These are phyloP conservation scores for Apiospora koreana DNA, from an alignment of 2,329 filamentous ascomycete species.

Conservation along the genomic window DNA sequence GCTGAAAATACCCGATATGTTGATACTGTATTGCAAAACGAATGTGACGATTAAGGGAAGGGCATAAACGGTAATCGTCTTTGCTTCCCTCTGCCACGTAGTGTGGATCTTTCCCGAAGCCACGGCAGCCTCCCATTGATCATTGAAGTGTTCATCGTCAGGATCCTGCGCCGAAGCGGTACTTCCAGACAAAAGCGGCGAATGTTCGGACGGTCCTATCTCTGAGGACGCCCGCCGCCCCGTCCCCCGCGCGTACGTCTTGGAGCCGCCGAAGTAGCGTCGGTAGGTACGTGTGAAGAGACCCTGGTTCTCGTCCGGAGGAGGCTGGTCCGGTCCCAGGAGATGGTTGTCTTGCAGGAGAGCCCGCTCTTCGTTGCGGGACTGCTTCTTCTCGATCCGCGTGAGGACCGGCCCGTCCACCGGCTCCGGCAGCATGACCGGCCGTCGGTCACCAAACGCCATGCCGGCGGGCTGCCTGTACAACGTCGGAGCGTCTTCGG, in stretches of 20 bases:
- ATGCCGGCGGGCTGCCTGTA: slow-evolving; percentile 81
- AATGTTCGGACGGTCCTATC: slow-evolving; percentile 42
- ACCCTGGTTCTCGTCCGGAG: slow-evolving; percentile 33
- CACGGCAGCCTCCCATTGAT: slow-evolving; percentile 85
- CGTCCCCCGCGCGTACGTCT: slow-evolving; percentile 40
- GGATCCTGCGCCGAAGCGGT: slow-evolving; percentile 43
- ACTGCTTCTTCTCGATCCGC: slow-evolving; percentile 56
- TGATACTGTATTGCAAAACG: slow-evolving; percentile 79
- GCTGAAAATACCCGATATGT: slow-evolving; percentile 78
- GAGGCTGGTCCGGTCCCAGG: slow-evolving; percentile 59
- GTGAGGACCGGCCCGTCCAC: slow-evolving; percentile 51
- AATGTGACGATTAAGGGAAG: slow-evolving; percentile 73
- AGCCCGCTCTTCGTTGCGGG: slow-evolving; percentile 58
- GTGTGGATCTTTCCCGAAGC: slow-evolving; percentile 79
- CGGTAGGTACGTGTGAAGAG: slow-evolving; percentile 42
- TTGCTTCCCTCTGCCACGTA: slow-evolving; percentile 87
- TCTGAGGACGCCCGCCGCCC: slow-evolving; percentile 41
- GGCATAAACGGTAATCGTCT: slow-evolving; percentile 74
- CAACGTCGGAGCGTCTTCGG: slow-evolving; percentile 45
- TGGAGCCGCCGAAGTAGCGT: slow-evolving; percentile 54
- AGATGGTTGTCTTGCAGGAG: slow-evolving; percentile 67
- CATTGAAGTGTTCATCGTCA: slow-evolving; percentile 60
- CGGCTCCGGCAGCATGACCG: slow-evolving; percentile 63
- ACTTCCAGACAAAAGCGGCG: slow-evolving; percentile 45
- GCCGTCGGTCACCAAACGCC: slow-evolving; percentile 69